These are phyloP conservation scores for Kwoniella sp. DNA, from an alignment of 768 basidiomycete genomes.

Conservation along the genomic window DNA sequence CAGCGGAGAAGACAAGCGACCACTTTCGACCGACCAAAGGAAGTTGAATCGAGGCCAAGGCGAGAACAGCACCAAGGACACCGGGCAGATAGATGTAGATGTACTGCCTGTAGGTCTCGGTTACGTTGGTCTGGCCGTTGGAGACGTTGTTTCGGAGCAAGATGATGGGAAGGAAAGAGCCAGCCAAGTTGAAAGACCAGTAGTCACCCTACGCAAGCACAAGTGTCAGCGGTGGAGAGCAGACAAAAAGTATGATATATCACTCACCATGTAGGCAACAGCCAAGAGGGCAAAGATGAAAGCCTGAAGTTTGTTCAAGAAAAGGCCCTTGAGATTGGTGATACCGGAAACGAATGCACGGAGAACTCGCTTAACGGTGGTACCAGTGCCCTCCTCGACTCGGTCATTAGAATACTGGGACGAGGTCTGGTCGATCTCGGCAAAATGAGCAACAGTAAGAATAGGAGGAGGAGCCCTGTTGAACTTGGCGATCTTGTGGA, in stretches of 20 bases:
- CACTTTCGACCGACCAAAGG: conserved; percentile 51
- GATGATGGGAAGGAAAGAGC: conserved; percentile 56
- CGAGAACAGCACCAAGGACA: conserved; percentile 48
- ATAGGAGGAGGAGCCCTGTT: conserved; percentile 52
- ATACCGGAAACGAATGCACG: conserved; percentile 34
- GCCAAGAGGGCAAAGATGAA: conserved; percentile 48
- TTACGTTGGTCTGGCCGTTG: conserved; percentile 36
- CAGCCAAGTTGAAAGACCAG: conserved; percentile 55
- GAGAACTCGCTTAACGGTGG: conserved; percentile 27
- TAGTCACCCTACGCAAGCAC: conserved; percentile 33
- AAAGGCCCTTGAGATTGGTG: conserved; percentile 55
- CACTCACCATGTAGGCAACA: conserved; percentile 52
- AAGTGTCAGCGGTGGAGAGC: not conserved
- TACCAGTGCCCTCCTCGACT: conserved; percentile 2
- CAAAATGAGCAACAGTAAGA: conserved; percentile 55
- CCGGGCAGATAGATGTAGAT: conserved; percentile 53
- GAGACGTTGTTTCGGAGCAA: conserved; percentile 53
- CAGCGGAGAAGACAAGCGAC: conserved; percentile 46
- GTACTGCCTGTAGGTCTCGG: conserved; percentile 56
- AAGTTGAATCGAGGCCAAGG: conserved; percentile 46
- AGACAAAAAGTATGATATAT: not conserved
- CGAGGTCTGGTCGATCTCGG: conserved; percentile 46
- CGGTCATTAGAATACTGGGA: conserved; percentile 16
- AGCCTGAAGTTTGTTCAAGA: conserved; percentile 50
- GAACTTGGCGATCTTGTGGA: conserved; percentile 57